Percentiles rank a stretch among this genome's conserved stretches.
These are phyloP conservation scores for Apophysomyces trapeziformis DNA, from an alignment of 371 early-diverging fungal genomes.

Conservation along the genomic window DNA sequence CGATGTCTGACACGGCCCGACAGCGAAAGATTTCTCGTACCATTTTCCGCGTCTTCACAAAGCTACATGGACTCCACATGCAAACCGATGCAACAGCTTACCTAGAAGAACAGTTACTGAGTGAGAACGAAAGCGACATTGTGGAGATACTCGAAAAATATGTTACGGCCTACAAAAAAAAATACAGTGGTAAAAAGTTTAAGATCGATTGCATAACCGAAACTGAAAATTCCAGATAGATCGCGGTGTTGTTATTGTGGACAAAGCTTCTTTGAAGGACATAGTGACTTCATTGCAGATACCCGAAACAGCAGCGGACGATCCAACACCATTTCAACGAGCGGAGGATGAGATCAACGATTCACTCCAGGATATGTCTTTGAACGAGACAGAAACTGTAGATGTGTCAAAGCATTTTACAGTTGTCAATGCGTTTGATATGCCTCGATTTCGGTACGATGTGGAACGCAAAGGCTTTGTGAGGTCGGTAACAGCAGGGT, in stretches of 20 bases:
- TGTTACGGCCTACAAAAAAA: slow-evolving; percentile 65
- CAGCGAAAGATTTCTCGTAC: slow-evolving; percentile 23
- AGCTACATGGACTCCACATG: slow-evolving; percentile 73
- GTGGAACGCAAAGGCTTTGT: slow-evolving; percentile 68
- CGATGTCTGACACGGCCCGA: slow-evolving; percentile 3
- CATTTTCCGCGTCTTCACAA: slow-evolving; percentile 61
- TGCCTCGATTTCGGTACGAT: slow-evolving; percentile 74
- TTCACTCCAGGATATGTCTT: slow-evolving; percentile 37
- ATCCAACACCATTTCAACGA: slow-evolving; percentile 29
- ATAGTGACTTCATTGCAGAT: slow-evolving; percentile 31
- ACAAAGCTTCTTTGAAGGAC: slow-evolving; percentile 33
- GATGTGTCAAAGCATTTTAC: slow-evolving; percentile 68
- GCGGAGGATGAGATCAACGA: slow-evolving; percentile 32
- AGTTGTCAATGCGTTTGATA: slow-evolving; percentile 74
- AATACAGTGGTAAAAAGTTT: slow-evolving; percentile 31
- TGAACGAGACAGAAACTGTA: slow-evolving; percentile 36
- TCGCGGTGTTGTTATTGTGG: slow-evolving; percentile 31
- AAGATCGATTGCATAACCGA: neutral
- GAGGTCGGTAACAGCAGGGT: slow-evolving; percentile 26
- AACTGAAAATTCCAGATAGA: neutral
- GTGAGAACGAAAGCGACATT: slow-evolving; percentile 39
- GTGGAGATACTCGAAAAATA: slow-evolving; percentile 60
- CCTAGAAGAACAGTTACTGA: slow-evolving; percentile 49
- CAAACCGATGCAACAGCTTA: slow-evolving; percentile 70
- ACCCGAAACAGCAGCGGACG: slow-evolving; percentile 30